Base-by-base conservation (phyloP, 352 stramenopile genomes). In the Globisporangium okanoganense region DNA sequence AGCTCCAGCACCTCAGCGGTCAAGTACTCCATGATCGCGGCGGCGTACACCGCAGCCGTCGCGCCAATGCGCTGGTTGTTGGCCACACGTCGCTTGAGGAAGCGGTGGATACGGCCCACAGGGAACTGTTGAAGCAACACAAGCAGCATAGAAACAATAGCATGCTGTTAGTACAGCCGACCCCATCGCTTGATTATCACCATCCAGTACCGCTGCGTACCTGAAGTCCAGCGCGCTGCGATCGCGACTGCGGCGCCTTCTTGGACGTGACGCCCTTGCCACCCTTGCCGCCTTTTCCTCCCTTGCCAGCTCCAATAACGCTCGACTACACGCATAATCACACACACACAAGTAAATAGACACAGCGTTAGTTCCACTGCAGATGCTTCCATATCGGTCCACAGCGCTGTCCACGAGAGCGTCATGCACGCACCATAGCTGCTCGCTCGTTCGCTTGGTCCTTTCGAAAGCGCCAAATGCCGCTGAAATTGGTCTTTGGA, bases 11-110 rank as follows among this genome's bases (percentile, higher is more conserved):
- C 97, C 81, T 99, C 98, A 6, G 98, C 98, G 13, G 97, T 99
- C 51, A 99, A 78, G 75, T 99, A 99, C 74, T 99, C 98, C 71
- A 99, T 95, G 77, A 99, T 99, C 29, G 98, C 98, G n/a, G 97
- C 97, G 43, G 97, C 98, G 83, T 99, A 99, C 52, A 99, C 98
- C 45, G 98, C 97, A 20, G 97, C 97, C 1, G 97, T 99, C n/a
- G 98, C 97, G 66, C 97, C 97, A 8, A 99, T 97, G 64, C 98
- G 93, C 80, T 99, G 97, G 73, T 98, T 97, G 70, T 98, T 96
- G 48, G 98, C 91, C 58, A 99, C 97, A 53, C 97, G 97, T 56
- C 94, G 92, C 87, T 99, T 99, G 66, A 99, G 76, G 76, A 99
- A 99, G 66, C 98, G 87, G 65, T 99, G 97, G 69, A 99, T 99